Evolutionary conservation across 331 rosid genomes (phyloP), one percentile per base, ranked within the genome.

Genomic region (Dryas integrifolia): DNA sequence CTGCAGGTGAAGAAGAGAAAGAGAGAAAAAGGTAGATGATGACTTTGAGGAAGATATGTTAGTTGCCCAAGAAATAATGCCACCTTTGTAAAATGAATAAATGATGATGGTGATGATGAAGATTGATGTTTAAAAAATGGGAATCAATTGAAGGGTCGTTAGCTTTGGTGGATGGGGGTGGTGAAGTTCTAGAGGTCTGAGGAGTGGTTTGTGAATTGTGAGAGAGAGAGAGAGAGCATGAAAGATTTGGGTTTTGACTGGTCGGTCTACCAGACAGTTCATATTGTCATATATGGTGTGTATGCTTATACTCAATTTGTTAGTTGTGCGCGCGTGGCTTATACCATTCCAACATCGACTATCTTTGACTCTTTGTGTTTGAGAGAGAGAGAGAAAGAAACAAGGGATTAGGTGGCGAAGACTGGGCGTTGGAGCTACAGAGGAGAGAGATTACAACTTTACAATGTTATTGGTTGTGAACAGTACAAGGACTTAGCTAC

Each of bases 251-350:
- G 48, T 73, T 80, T 92, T 92, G 98, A 92, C 98, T 80, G 98
- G 92, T 88, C 86, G 98, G 86, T 90, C 89, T 88, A 88, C 96
- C 95, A 70, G 88, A 88, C 92, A 76, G 84, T 86, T 81, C 67
- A 4, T 5, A 48, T n/a, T 5, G 4, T 24, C 7, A 60, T 48
- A 16, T 38, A 2, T 39, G 30, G 26, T 12, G 49, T 56, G 45
- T 8, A 6, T 6, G 52, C 60, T 15, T 55, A 7, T 11, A 26
- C 13, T 5, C 16, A 39, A 16, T 65, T 69, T 71, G 84, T 85
- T 84, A 72, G 88, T 76, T 85, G 90, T 70, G 83, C n/a, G 46
- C 43, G 58, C 60, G 35, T 35, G 74, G 14, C 7, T 65, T 53
- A 47, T 18, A 58, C 26, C 11, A 60, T 57, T 39, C 55, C 9